Base-by-base conservation (phyloP, 2,329 filamentous ascomycete species). In the Calonectria multiphialidica region DNA sequence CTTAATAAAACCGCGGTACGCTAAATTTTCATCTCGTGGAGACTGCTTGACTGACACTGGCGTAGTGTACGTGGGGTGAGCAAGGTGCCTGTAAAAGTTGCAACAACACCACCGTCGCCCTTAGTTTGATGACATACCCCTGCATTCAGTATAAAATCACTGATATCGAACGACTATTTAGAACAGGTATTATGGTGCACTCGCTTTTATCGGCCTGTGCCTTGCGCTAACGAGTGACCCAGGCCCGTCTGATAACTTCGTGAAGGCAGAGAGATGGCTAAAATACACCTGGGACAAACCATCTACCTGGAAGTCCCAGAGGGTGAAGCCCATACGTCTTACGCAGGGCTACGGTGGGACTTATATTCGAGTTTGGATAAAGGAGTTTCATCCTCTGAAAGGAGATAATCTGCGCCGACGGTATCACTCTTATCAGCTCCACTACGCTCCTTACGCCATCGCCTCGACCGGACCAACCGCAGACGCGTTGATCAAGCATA, bases 71-170 rank as follows among this genome's bases (percentile, higher is more conserved):
- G n/a, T n/a, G n/a, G n/a, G n/a, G n/a, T n/a, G n/a, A n/a, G n/a
- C n/a, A n/a, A n/a, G n/a, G n/a, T n/a, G n/a, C n/a, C n/a, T n/a
- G n/a, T n/a, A n/a, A n/a, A n/a, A n/a, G n/a, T n/a, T n/a, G n/a
- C n/a, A n/a, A n/a, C n/a, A n/a, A n/a, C n/a, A n/a, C n/a, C n/a
- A n/a, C 28, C 28, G 8, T 8, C 28, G 28, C 5, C 28, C 28
- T 30, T 5, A 30, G 28, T 8, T 5, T 30, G 28, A 30, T 30
- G 28, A 5, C 28, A 8, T 30, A 30, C 9, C 53, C 53, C 37
- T 59, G 53, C 23, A 25, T 18, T 13, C 53, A 33, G 13, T 15
- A 25, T 15, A 59, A 59, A 40, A 59, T 59, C 18, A 59, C 53
- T 7, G 53, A 59, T 23, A 59, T 59, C 10, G 16, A 23, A n/a